Conservation (phyloP, 306 rosid species). For the Albizia julibrissin region DNA sequence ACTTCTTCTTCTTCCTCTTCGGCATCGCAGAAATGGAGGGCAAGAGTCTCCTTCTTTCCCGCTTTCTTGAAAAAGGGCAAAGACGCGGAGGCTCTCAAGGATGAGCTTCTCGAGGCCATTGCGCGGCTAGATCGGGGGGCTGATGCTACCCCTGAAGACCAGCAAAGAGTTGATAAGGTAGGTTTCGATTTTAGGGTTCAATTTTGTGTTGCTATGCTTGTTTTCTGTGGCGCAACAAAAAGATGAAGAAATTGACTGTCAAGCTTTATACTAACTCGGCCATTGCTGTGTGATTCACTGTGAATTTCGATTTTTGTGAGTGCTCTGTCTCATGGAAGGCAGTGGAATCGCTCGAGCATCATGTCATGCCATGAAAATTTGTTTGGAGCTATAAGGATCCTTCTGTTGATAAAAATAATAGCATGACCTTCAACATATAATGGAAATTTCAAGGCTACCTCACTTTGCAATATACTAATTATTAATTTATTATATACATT, state of each 20-base stretch:
- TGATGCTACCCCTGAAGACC: slow-evolving; percentile 78
- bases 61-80: slow-evolving; percentile 63
- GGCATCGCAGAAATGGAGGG: slow-evolving; percentile 59
- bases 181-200: background rate
- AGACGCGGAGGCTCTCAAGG: slow-evolving; percentile 58
- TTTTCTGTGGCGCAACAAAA: background rate
- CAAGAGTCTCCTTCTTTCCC: slow-evolving; percentile 70
- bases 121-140: slow-evolving; percentile 83
- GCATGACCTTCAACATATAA: background rate
- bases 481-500: background rate
- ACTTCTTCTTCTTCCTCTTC: background rate
- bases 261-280: background rate
- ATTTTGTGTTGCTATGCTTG: background rate
- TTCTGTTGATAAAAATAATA: background rate
- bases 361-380: background rate
- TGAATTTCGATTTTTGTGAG: background rate
- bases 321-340: background rate
- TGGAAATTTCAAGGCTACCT: background rate
- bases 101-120: slow-evolving; percentile 80
- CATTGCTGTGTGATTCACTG: background rate
- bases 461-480: background rate
- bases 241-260: background rate
- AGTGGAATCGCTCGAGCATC: background rate
- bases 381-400: background rate
- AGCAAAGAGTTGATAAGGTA: slow-evolving; percentile 70